phyloP scores from a whole-genome alignment of 768 basidiomycete species.

The Lactarius akahatsu region DNA sequence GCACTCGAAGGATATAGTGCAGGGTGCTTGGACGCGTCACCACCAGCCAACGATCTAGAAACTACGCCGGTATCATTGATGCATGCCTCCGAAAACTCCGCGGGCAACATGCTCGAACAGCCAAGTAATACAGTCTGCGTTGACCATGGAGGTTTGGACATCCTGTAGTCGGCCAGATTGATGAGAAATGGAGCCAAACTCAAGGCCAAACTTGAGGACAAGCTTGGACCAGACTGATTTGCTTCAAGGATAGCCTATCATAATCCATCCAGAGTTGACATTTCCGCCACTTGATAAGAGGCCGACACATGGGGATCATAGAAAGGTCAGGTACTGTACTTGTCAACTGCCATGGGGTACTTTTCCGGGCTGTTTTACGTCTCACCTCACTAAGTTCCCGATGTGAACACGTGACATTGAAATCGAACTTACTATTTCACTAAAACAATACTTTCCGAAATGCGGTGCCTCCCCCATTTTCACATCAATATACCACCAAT shows the following conservation, averaged over 20 bases:
- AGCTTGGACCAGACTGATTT: background rate
- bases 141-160: background rate
- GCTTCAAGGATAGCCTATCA: background rate
- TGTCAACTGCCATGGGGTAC: background rate
- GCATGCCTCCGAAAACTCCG: background rate
- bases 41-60: background rate
- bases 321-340: background rate
- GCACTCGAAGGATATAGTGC: background rate
- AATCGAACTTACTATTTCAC: background rate
- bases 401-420: background rate
- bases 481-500: background rate
- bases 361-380: no score
- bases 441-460: background rate
- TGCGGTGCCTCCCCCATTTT: background rate
- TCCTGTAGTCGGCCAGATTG: background rate
- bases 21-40: background rate
- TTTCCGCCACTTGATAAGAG: background rate
- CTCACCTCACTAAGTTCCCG: background rate
- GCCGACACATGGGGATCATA: background rate
- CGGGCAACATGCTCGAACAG: background rate
- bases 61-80: background rate
- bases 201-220: background rate
- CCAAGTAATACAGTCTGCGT: background rate
- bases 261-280: background rate
- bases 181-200: conserved; percentile 20